These are phyloP conservation scores for Dichotomopilus funicola DNA, from an alignment of 2,329 filamentous ascomycete species.

Conservation along the genomic window DNA sequence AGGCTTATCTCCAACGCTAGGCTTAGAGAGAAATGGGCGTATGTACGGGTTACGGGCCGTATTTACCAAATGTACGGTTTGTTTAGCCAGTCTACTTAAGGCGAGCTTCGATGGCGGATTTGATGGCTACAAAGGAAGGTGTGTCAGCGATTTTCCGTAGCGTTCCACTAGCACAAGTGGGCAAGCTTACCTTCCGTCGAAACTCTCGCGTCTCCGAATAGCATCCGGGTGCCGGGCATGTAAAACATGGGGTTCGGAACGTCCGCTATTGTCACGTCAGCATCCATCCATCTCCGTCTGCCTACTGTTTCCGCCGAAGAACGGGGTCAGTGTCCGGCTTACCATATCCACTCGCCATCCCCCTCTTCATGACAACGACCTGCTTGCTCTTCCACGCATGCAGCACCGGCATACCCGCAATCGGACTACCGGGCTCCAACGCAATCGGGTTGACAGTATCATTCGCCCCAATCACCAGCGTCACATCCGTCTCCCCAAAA, in stretches of 20 bases:
- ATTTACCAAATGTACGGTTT: slow-evolving; percentile 1
- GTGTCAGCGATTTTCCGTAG: background rate
- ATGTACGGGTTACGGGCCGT: slow-evolving; percentile 6
- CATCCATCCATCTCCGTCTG: background rate
- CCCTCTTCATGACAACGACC: slow-evolving; percentile 87
- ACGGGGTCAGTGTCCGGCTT: slow-evolving; percentile 27
- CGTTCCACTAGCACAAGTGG: background rate
- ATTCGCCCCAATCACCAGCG: slow-evolving; percentile 84
- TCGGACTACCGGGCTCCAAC: slow-evolving; percentile 72
- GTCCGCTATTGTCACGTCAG: slow-evolving; percentile 51
- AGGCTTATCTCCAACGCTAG: background rate
- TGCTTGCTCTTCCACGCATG: slow-evolving; percentile 94
- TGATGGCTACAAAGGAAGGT: slow-evolving; percentile 22
- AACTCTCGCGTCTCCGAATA: slow-evolving; percentile 83
- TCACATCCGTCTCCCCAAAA: slow-evolving; percentile 77
- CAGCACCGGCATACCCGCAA: slow-evolving; percentile 87
- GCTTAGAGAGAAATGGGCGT: background rate
- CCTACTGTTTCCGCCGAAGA: background rate
- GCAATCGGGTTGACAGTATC: slow-evolving; percentile 91
- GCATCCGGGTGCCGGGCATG: slow-evolving; percentile 83
- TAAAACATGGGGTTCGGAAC: slow-evolving; percentile 92
- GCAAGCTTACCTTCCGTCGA: slow-evolving; percentile 64
- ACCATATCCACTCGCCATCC: slow-evolving; percentile 84
- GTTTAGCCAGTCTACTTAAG: slow-evolving; percentile 15
- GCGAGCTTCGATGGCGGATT: slow-evolving; percentile 29